Conservation (phyloP, 768 basidiomycete species). For the Crepidotus variabilis region DNA sequence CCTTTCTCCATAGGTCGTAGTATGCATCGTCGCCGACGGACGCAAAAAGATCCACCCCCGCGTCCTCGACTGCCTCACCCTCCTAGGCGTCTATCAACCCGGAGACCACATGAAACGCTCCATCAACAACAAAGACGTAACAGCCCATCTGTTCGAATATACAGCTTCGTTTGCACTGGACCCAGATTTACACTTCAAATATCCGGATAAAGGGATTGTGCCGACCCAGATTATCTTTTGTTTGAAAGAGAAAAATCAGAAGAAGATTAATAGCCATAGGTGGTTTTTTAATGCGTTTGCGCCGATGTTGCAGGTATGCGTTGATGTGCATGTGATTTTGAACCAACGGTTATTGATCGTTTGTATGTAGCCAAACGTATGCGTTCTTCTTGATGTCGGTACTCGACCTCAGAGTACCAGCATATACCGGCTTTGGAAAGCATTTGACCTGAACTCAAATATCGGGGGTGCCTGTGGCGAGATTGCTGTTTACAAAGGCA, state of each 20-base stretch:
- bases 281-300: constrained; percentile 98
- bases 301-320: constrained; percentile 68
- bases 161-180: constrained; percentile 80
- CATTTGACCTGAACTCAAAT: constrained; percentile 87
- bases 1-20: constrained; percentile 60
- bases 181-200: constrained; percentile 76
- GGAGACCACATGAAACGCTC: constrained; percentile 45
- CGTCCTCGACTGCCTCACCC: constrained; percentile 83
- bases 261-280: constrained; percentile 95
- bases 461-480: constrained; percentile 98
- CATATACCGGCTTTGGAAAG: constrained; percentile 94
- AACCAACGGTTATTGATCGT: constrained; percentile 1
- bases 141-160: constrained; percentile 75
- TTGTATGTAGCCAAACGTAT: constrained; percentile 75
- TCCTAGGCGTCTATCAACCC: constrained; percentile 88
- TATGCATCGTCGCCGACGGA: constrained; percentile 89
- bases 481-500: constrained; percentile 89
- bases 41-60: constrained; percentile 79
- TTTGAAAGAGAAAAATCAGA: constrained; percentile 91
- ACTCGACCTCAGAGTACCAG: constrained; percentile 87
- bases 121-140: constrained; percentile 57
- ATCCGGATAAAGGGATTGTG: constrained; percentile 89
- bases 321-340: neutral
- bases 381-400: constrained; percentile 90
- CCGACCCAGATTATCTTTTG: constrained; percentile 94